These are phyloP conservation scores for Aureobasidium uvarum DNA, from an alignment of 2,329 filamentous ascomycete genomes.

Conservation along the genomic window DNA sequence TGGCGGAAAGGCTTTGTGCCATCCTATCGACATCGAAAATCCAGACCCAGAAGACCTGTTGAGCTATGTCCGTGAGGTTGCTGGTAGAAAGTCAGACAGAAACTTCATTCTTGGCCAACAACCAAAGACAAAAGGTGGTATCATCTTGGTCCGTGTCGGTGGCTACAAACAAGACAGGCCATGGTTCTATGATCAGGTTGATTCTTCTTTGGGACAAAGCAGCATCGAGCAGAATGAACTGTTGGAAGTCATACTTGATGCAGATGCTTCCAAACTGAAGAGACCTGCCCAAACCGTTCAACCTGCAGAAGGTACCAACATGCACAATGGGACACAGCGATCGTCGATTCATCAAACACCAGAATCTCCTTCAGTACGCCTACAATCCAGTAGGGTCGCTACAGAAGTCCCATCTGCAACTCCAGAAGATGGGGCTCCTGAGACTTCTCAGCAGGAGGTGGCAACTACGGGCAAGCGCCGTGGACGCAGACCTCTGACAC, in stretches of 20 bases:
- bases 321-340: neutral
- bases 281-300: conserved; percentile 55
- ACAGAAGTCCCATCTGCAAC: conserved; percentile 6
- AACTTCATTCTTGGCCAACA: conserved; percentile 36
- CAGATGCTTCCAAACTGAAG: conserved; percentile 70
- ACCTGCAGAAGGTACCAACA: neutral
- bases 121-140: conserved; percentile 49
- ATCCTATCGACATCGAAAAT: conserved; percentile 61
- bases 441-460: neutral
- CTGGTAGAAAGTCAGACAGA: conserved; percentile 65
- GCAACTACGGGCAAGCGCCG: neutral
- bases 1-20: conserved; percentile 75
- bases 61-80: conserved; percentile 69
- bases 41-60: conserved; percentile 70
- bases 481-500: conserved; percentile 32
- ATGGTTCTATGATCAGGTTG: conserved; percentile 50
- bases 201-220: conserved; percentile 71
- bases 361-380: neutral
- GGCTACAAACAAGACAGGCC: conserved; percentile 43
- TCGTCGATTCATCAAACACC: neutral
- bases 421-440: neutral
- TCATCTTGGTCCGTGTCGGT: conserved; percentile 73
- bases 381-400: neutral
- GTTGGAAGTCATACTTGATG: conserved; percentile 80
- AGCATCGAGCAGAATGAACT: conserved; percentile 90